Base-by-base conservation (phyloP, 169 alveolate species). In the Cystoisospora suis region DNA sequence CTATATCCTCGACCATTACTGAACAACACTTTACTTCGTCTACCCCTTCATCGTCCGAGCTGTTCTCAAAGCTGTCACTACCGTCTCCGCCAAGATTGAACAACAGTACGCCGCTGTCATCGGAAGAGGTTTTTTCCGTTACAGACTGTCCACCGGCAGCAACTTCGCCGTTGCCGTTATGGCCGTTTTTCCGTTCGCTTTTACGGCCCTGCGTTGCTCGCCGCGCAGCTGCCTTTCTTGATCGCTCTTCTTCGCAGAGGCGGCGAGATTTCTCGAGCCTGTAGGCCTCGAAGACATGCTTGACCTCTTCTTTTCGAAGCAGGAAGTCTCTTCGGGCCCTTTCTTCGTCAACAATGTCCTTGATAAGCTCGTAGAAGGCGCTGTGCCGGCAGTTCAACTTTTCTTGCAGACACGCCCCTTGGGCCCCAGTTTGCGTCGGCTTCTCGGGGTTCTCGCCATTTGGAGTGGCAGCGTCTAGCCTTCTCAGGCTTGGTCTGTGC, bases 271-370 rank as follows among this genome's bases (percentile, higher is more conserved):
- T 72, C 44, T 72, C 83, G 5, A 27, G 83, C 9, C 83, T 32
- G 56, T 36, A 72, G 36, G 83, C 83, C n/a, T 72, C 83, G n/a
- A 72, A 72, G 45, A 72, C 83, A 17, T 72, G 56, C 83, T 38
- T 4, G 34, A 72, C 83, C 32, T 72, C 83, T 36, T 72, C 83
- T 72, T 40, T 20, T 29, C 83, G 83, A 38, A 72, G 83, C 17
- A 72, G 83, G 27, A 72, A 72, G 83, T 72, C 83, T 3, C 83
- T 47, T 38, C 83, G 83, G 49, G 58, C 56, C 56, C 83, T 4
- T 17, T 72, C 83, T 34, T 72, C 83, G 44, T 72, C 56, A 2
- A 72, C 83, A 36, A 72, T 72, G 56, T 72, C 83, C 45, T 72
- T 72, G 12, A 72, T 15, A 6, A 72, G 58, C n/a, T 40, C 59